Evolutionary conservation across 192 early-diverging fungal species (phyloP).

Genomic region (Coemansia javaensis): DNA sequence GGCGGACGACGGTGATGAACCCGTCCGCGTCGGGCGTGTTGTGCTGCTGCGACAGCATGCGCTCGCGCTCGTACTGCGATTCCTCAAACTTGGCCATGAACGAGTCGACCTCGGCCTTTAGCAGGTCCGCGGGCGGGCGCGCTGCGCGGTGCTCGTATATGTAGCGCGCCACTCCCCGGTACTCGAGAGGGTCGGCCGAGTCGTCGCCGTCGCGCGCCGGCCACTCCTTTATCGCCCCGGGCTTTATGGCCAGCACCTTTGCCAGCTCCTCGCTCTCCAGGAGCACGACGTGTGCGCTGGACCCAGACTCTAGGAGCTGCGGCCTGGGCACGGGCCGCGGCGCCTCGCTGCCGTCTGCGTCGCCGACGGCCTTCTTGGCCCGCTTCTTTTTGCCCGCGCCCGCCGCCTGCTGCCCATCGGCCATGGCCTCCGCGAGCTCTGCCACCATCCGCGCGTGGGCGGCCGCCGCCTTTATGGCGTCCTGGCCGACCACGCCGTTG

Average conservation of each 20-base stretch:
- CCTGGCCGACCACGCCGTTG: conserved; percentile 42
- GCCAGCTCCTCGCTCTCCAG: conserved; percentile 60
- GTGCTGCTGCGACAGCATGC: conserved; percentile 57
- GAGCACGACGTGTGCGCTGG: conserved; percentile 68
- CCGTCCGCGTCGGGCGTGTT: conserved; percentile 92
- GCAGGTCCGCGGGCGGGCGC: conserved; percentile 38
- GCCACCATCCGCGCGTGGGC: conserved; percentile 25
- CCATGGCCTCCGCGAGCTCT: conserved; percentile 33
- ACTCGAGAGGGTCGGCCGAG: conserved; percentile 18
- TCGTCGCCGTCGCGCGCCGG: conserved; percentile 45
- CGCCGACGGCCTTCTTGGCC: conserved; percentile 8
- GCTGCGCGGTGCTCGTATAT: conserved; percentile 35
- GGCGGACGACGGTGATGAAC: conserved; percentile 77
- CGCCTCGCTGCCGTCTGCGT: conserved; percentile 15
- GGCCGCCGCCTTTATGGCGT: conserved; percentile 14
- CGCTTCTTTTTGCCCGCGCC: conserved; percentile 20
- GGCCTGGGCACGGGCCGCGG: conserved; percentile 25
- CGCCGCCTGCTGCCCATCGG: conserved; percentile 24
- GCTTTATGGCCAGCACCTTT: conserved; percentile 60
- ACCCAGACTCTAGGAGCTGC: conserved; percentile 51
- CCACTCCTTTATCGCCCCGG: conserved; percentile 36
- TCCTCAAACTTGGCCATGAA: conserved; percentile 76
- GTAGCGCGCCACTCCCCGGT: conserved; percentile 33
- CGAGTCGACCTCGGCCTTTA: conserved; percentile 64
- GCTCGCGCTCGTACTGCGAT: conserved; percentile 66